phyloP scores from a whole-genome alignment of 1,139 yeast species.

The Meyerozyma carpophila region DNA sequence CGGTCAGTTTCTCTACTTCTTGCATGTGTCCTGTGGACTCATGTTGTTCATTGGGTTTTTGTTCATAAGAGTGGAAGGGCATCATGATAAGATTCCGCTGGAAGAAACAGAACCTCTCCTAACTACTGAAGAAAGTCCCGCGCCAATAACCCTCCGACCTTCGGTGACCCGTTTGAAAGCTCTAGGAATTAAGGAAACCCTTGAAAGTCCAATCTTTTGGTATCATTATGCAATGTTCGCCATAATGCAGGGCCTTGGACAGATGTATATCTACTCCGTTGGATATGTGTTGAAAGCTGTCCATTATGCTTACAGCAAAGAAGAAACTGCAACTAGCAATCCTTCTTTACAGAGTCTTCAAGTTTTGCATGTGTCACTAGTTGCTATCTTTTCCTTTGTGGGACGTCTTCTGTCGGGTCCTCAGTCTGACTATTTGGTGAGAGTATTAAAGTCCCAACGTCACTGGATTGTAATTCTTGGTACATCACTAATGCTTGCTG shows the following conservation, averaged over 20 bases:
- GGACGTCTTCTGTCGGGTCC: conserved; percentile 72
- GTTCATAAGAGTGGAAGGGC: conserved; percentile 27
- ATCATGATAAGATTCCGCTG: conserved; percentile 10
- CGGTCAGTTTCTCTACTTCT: conserved; percentile 18
- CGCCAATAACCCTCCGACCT: background rate
- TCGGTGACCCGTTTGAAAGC: background rate
- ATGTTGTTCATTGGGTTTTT: conserved; percentile 25
- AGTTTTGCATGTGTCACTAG: conserved; percentile 66
- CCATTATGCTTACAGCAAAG: conserved; percentile 22
- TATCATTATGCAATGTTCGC: conserved; percentile 53
- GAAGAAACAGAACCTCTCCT: background rate
- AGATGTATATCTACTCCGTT: conserved; percentile 69
- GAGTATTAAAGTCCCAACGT: conserved; percentile 49
- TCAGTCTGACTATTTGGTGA: conserved; percentile 54
- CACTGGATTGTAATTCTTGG: conserved; percentile 64
- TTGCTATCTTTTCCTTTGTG: conserved; percentile 60
- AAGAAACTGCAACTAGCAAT: conserved; percentile 7
- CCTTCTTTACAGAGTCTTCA: conserved; percentile 41
- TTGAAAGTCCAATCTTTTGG: conserved; percentile 28
- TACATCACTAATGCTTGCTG: conserved; percentile 30
- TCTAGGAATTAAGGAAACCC: background rate
- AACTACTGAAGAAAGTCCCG: background rate
- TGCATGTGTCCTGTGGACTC: conserved; percentile 19
- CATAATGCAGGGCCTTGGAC: conserved; percentile 66
- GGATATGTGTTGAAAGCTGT: conserved; percentile 65